phyloP scores from a whole-genome alignment of 139 green algal genomes.

The Ettlia oleoabundans region DNA sequence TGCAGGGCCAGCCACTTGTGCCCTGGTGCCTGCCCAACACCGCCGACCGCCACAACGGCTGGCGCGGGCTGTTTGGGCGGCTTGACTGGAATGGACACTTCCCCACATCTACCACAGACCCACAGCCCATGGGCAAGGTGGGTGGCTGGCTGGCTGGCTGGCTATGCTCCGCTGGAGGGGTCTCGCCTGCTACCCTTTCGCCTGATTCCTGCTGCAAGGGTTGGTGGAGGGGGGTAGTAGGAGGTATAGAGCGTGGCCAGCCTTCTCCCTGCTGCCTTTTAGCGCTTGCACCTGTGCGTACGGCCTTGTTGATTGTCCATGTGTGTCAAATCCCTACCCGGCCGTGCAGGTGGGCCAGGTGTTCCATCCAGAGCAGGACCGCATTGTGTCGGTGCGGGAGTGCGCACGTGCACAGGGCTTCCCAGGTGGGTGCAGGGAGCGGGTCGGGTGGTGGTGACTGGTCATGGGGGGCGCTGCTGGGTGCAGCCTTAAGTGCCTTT shows the following conservation, averaged over 20 bases:
- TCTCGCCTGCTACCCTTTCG: too few species aligned
- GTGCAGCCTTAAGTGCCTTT: too few species aligned
- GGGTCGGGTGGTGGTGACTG: too few species aligned
- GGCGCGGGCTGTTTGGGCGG: slow-evolving; percentile 94
- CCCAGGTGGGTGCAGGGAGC: too few species aligned
- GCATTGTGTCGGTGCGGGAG: slow-evolving; percentile 95
- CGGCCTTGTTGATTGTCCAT: too few species aligned
- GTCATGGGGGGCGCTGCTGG: too few species aligned
- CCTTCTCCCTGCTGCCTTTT: neutral
- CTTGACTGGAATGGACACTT: slow-evolving; percentile 96
- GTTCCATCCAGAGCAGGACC: slow-evolving; percentile 95
- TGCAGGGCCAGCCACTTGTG: slow-evolving; percentile 84
- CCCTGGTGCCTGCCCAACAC: slow-evolving; percentile 99
- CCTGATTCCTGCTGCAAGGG: neutral
- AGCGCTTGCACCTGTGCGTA: too few species aligned
- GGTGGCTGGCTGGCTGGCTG: neutral
- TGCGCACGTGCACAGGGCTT: slow-evolving; percentile 89
- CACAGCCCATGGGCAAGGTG: slow-evolving; percentile 98
- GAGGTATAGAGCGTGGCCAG: too few species aligned
- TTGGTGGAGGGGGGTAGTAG: too few species aligned
- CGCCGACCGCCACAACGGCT: slow-evolving; percentile 93
- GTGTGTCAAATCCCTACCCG: neutral
- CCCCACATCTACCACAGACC: slow-evolving; percentile 96
- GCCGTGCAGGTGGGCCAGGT: slow-evolving; percentile 84
- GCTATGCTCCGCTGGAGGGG: too few species aligned